These are phyloP conservation scores for Nicotiana tabacum DNA, from an alignment of 257 asterid species.

Conservation along the genomic window DNA sequence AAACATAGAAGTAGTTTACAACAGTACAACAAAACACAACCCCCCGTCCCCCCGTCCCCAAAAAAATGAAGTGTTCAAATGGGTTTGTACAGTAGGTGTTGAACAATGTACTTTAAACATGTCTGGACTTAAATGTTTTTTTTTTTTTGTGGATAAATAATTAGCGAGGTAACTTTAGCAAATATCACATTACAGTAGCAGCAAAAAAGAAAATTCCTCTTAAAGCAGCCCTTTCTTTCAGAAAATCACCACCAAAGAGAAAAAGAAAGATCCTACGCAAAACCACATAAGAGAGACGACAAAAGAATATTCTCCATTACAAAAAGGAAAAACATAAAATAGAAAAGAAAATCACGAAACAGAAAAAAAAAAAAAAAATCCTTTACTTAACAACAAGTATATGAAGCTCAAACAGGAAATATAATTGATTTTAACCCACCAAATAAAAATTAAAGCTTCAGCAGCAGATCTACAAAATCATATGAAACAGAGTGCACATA, in stretches of 20 bases:
- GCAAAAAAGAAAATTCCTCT: not conserved
- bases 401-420: not conserved
- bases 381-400: not conserved
- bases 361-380: not conserved
- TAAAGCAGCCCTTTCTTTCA: not conserved
- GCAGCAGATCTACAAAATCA: not conserved
- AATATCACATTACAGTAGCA: not conserved
- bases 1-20: not conserved
- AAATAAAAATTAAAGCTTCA: not conserved
- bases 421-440: not conserved
- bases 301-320: constrained; percentile 2
- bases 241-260: not conserved
- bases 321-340: not conserved
- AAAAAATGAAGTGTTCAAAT: not conserved
- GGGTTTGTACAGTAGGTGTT: too few species aligned
- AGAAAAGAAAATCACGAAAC: not conserved
- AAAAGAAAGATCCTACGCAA: not conserved
- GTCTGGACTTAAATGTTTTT: too few species aligned
- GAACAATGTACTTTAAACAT: too few species aligned
- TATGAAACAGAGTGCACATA: not conserved
- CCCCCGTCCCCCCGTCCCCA: too few species aligned
- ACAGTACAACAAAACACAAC: not conserved
- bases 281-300: not conserved
- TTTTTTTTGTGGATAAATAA: not conserved
- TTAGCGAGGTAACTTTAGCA: not conserved